Evolutionary conservation across 495 filamentous ascomycete genomes (phyloP), one percentile per base, ranked within the genome.

Genomic region (Amphirosellinia nigrospora): DNA sequence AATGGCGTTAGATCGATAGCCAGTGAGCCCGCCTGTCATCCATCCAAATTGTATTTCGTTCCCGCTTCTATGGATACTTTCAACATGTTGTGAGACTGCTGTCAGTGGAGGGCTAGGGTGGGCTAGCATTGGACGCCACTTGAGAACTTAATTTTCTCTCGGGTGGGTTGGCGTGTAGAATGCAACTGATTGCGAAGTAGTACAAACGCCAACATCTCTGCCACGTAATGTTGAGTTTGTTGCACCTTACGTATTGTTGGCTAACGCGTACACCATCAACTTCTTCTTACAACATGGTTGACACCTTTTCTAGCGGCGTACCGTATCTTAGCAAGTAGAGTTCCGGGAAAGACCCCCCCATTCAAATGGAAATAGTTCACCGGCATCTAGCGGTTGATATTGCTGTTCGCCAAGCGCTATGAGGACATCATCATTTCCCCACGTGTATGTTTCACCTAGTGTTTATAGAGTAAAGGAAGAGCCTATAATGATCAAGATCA

Each of bases 401-500:
- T 19, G 55, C 30, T n/a, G n/a, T n/a, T n/a, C 19, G 19, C 50
- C 32, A 58, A 32, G 32, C 36, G 60, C 46, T 63, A 43, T 21
- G 4, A 46, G 28, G 36, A 45, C 46, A 46, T 30, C 21, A 48
- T 13, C 41, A 32, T 45, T 46, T 30, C 4, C 4, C 28, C 41
- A 30, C 39, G 4, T 46, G n/a, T 8, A 10, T 46, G n/a, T 46
- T 11, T 32, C 60, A 10, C 60, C 26, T 46, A 32, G 36, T 32
- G 34, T 45, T 46, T 45, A 63, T 28, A 43, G 41, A 64, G 13
- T 21, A 36, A 50, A 26, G 45, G 19, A 43, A 43, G 4, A 36
- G 26, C 38, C 48, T 16, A 32, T 45, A 21, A 21, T 66, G 8
- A 34, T 9, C 64, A 66, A 66, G 64, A 56, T 66, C 64, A 66